Evolutionary conservation across 192 early-diverging fungal genomes (phyloP).

Genomic region (Coemansia sp.): DNA sequence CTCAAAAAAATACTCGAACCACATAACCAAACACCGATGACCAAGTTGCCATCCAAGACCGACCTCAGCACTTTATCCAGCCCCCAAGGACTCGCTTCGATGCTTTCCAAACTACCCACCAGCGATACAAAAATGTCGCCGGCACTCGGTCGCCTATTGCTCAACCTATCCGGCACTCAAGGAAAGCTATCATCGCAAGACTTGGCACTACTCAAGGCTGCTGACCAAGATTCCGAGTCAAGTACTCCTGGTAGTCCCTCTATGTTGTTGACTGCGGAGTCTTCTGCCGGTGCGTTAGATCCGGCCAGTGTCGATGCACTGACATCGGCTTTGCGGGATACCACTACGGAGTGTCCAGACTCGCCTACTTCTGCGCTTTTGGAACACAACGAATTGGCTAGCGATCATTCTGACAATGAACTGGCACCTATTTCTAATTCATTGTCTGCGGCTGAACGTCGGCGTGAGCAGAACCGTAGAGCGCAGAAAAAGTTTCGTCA

Average conservation of each 20-base stretch:
- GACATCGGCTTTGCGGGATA: constrained; percentile 37
- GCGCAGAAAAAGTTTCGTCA: constrained; percentile 58
- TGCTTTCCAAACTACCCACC: constrained; percentile 26
- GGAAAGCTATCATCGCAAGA: constrained; percentile 46
- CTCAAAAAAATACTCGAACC: constrained; percentile 52
- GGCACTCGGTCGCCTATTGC: constrained; percentile 29
- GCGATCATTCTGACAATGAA: constrained; percentile 21
- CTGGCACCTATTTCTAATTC: constrained; percentile 19
- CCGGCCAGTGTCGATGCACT: constrained; percentile 41
- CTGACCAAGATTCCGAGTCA: too few species aligned
- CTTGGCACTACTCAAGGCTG: constrained; percentile 25
- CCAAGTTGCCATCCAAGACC: constrained; percentile 22
- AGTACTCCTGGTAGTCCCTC: too few species aligned
- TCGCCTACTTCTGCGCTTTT: constrained; percentile 3
- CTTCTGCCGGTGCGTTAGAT: constrained; percentile 17
- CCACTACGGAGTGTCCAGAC: not conserved
- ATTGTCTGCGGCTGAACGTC: constrained; percentile 45
- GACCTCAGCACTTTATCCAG: constrained; percentile 12
- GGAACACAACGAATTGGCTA: constrained; percentile 18
- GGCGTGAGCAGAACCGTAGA: constrained; percentile 57
- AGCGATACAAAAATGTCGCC: constrained; percentile 7
- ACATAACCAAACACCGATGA: constrained; percentile 22
- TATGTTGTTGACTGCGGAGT: not conserved
- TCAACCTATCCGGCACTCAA: constrained; percentile 32
- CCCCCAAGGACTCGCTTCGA: constrained; percentile 28